These are phyloP conservation scores for Sphaerulina musiva DNA, from an alignment of 2,329 filamentous ascomycete genomes.

Conservation along the genomic window DNA sequence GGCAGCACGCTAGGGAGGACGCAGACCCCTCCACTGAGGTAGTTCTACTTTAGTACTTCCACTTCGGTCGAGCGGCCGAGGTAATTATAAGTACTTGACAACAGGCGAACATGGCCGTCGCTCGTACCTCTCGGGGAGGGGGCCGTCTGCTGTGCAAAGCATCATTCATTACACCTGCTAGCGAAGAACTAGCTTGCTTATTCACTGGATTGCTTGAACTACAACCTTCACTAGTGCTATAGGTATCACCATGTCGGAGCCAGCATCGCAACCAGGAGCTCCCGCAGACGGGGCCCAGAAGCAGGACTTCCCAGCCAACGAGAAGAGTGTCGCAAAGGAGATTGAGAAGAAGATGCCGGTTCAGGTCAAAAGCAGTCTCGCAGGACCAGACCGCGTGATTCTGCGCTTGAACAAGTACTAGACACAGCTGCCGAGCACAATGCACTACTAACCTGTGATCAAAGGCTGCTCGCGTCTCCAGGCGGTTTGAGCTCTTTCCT, in stretches of 20 bases:
- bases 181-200: too few relatives aligned
- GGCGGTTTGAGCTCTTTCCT: slow-evolving; percentile 42
- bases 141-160: neutral
- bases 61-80: slow-evolving; percentile 14
- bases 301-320: slow-evolving; percentile 26
- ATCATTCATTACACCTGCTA: too few relatives aligned
- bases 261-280: slow-evolving; percentile 34
- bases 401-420: slow-evolving; percentile 43
- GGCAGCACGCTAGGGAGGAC: too few relatives aligned
- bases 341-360: slow-evolving; percentile 26
- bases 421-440: neutral
- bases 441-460: slow-evolving; percentile 1
- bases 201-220: neutral
- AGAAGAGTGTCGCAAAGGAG: slow-evolving; percentile 30
- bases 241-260: slow-evolving; percentile 32
- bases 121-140: neutral
- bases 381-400: slow-evolving; percentile 36
- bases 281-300: slow-evolving; percentile 32
- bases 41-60: neutral
- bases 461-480: slow-evolving; percentile 40
- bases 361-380: slow-evolving; percentile 27
- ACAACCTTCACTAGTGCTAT: neutral
- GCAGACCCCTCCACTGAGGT: too few relatives aligned
- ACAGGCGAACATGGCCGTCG: neutral
- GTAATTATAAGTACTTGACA: neutral